Base-by-base conservation (phyloP, 352 stramenopile genomes). In the Globisporangium acanthophoron region DNA sequence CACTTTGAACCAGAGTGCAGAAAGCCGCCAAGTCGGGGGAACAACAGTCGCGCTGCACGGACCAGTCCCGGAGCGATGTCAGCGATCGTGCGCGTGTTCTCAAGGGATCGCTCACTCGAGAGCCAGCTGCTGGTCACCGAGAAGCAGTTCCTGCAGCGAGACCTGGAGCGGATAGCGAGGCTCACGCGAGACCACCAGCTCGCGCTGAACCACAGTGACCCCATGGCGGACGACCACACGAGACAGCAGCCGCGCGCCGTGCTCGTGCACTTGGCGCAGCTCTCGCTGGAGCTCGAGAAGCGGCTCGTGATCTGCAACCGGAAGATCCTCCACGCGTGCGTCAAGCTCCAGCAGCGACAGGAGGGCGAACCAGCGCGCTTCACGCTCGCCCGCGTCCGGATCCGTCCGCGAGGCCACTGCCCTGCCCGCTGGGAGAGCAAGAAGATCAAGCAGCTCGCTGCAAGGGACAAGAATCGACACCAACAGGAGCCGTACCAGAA, bases 271-370 rank as follows among this genome's bases (percentile, higher is more conserved):
- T 50, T 87, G 40, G 58, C 60, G 9, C 80, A 87, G 35, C 68
- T 87, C 1, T 35, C 62, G 18, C 55, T 56, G 5, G 74, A 89
- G 51, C 33, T 89, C 11, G 57, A 75, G 13, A 70, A 79, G 54
- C 76, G 78, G 0, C 59, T 91, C 35, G 71, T 80, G 11, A 85
- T 82, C 56, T 79, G 71, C 59, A 88, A 85, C 46, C 71, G 70
- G 20, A 88, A 85, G 56, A 78, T 90, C 50, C 52, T 88, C 9
- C 52, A 24, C 12, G 74, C 71, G 18, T 85, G 74, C 45, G 62
- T 90, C 37, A 79, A 85, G 37, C 65, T 73, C 20, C 76, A 87
- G 44, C 45, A 60, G 50, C 35, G 40, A 45, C 13, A 57, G 21
- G 37, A n/a, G 12, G 52, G 41, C 3, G 3, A 27, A 9, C 20